Conservation (phyloP, 2,329 filamentous ascomycete species). For the Colletotrichum acutatum region DNA sequence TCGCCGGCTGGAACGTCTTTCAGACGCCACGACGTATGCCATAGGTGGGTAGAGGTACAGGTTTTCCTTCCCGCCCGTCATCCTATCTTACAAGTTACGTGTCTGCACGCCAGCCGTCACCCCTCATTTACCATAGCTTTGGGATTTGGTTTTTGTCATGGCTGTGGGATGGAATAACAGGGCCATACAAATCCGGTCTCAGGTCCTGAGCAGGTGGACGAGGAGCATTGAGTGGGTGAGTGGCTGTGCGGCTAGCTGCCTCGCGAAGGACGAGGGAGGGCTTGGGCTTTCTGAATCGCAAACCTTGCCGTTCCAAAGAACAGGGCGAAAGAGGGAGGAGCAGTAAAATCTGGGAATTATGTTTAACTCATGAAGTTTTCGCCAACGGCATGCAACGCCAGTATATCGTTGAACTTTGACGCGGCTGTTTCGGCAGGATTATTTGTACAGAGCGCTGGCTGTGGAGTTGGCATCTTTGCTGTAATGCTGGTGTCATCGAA, state of each 20-base stretch:
- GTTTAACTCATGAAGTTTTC: background rate
- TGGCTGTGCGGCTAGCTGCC: conserved; percentile 2
- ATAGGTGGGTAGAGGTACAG: background rate
- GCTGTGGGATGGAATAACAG: conserved; percentile 9
- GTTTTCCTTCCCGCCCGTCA: background rate
- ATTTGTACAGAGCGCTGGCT: background rate
- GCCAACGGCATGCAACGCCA: conserved; percentile 2
- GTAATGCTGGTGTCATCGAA: conserved; percentile 17
- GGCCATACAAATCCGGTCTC: conserved; percentile 30
- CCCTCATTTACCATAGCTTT: background rate
- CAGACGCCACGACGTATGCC: background rate
- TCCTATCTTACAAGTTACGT: conserved; percentile 8
- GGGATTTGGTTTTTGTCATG: conserved; percentile 14
- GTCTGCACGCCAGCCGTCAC: conserved; percentile 1
- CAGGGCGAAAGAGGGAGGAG: background rate
- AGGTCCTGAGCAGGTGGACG: conserved; percentile 16
- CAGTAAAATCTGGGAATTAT: background rate
- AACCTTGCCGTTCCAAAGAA: background rate
- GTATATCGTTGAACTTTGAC: background rate
- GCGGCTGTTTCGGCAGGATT: background rate
- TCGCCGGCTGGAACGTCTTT: background rate
- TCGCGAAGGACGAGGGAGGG: conserved; percentile 1
- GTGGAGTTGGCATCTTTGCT: background rate
- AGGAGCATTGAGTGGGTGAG: conserved; percentile 10
- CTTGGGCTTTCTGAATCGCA: background rate